Percentiles rank a stretch among this genome's conserved stretches.
Conservation (phyloP, 345 rosid genomes). For the rapeseed (Brassica napus) region Da-Ae NC_063439.1:5585001-5585500, state of each 20-base stretch:
- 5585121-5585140: not conserved
- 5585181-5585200: not conserved
- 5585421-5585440: conserved; percentile 66
- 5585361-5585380: conserved; percentile 2
- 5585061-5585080: conserved; percentile 65
- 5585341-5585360: not conserved
- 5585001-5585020: conserved; percentile 8
- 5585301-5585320: conserved; percentile 98
- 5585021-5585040: conserved; percentile 72
- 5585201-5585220: conserved; percentile 78
- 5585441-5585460: conserved; percentile 89
- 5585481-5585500: conserved; percentile 85
- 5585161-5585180: not conserved
- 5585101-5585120: conserved; percentile 69
- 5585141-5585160: not conserved
- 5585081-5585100: conserved; percentile 72
- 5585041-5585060: conserved; percentile 80
- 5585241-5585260: conserved; percentile 68
- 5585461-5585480: conserved; percentile 91
- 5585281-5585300: conserved; percentile 63
- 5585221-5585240: conserved; percentile 80
- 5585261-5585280: conserved; percentile 64
- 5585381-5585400: not conserved
- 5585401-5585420: not conserved
- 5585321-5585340: conserved; percentile 35